Conservation (phyloP, 2,329 filamentous ascomycete genomes). For the Arthrobotrys conoides region DNA sequence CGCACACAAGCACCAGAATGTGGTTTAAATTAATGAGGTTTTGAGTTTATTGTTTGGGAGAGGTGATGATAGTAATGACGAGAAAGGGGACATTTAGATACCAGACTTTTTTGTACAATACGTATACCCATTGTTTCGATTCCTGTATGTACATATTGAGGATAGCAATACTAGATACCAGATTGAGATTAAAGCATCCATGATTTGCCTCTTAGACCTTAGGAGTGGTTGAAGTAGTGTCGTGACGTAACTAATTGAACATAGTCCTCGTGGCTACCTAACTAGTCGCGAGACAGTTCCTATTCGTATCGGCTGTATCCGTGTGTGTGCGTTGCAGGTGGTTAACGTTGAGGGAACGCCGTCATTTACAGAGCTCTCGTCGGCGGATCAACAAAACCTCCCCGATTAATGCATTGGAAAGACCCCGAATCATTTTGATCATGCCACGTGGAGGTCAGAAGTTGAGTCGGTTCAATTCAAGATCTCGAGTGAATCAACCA, state of each 20-base stretch:
- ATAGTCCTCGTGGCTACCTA: conserved; percentile 1
- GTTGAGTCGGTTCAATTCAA: conserved; percentile 20
- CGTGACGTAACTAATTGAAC: neutral
- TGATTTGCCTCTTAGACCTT: conserved; percentile 1
- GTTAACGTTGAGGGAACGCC: neutral
- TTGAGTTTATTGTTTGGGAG: neutral
- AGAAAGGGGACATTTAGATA: conserved; percentile 13
- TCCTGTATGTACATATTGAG: conserved; percentile 38
- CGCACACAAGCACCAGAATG: conserved; percentile 35
- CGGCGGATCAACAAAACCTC: conserved; percentile 10
- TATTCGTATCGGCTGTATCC: neutral
- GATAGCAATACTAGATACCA: conserved; percentile 37
- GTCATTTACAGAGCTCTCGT: conserved; percentile 6
- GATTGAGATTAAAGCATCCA: neutral
- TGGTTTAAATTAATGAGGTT: conserved; percentile 33
- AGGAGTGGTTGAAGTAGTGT: conserved; percentile 2
- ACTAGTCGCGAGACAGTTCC: neutral
- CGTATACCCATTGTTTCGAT: conserved; percentile 37
- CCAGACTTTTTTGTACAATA: conserved; percentile 43
- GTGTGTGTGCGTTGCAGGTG: conserved; percentile 2
- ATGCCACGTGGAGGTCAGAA: conserved; percentile 50
- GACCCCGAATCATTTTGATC: conserved; percentile 28
- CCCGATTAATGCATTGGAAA: conserved; percentile 31
- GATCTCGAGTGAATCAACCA: neutral
- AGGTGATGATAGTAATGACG: conserved; percentile 12